These are phyloP conservation scores for Clarireedia hainanense DNA, from an alignment of 2,329 filamentous ascomycete genomes.

Conservation along the genomic window DNA sequence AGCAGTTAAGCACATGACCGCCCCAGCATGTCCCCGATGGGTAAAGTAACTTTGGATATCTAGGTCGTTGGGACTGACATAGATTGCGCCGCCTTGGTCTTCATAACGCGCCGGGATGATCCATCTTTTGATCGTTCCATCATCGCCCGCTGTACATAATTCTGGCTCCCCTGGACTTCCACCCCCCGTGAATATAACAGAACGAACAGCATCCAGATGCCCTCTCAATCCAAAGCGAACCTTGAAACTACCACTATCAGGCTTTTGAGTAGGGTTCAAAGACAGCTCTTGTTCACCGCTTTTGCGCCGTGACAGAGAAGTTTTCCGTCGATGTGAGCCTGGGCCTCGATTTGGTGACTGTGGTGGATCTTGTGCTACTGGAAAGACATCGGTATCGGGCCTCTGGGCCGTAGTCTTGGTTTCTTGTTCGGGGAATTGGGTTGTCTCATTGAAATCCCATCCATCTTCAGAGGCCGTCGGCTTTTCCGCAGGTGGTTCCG, in stretches of 20 bases:
- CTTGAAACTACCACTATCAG: slow-evolving; percentile 76
- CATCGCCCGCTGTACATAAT: slow-evolving; percentile 91
- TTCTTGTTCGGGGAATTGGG: slow-evolving; percentile 49
- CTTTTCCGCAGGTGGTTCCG: slow-evolving; percentile 39
- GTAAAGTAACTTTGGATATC: slow-evolving; percentile 94
- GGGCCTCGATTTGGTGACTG: slow-evolving; percentile 71
- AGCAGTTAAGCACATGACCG: slow-evolving; percentile 78
- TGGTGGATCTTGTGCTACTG: slow-evolving; percentile 67
- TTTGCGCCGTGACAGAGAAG: slow-evolving; percentile 65
- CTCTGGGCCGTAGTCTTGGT: slow-evolving; percentile 49
- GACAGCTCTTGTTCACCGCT: slow-evolving; percentile 60
- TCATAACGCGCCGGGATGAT: slow-evolving; percentile 81
- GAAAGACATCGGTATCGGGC: slow-evolving; percentile 83
- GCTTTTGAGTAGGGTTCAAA: slow-evolving; percentile 46
- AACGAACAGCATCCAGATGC: slow-evolving; percentile 87
- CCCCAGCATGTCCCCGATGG: slow-evolving; percentile 85
- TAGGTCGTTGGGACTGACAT: slow-evolving; percentile 52
- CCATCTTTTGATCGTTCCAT: slow-evolving; percentile 94
- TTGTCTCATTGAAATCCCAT: slow-evolving; percentile 87
- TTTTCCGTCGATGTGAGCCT: slow-evolving; percentile 69
- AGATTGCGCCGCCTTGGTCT: slow-evolving; percentile 43
- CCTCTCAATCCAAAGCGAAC: slow-evolving; percentile 86
- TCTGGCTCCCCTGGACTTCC: slow-evolving; percentile 93
- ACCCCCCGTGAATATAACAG: slow-evolving; percentile 93
- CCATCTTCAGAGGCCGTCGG: slow-evolving; percentile 53